These are phyloP conservation scores for Aureobasidium melanogenum DNA, from an alignment of 2,329 filamentous ascomycete species.

Conservation along the genomic window DNA sequence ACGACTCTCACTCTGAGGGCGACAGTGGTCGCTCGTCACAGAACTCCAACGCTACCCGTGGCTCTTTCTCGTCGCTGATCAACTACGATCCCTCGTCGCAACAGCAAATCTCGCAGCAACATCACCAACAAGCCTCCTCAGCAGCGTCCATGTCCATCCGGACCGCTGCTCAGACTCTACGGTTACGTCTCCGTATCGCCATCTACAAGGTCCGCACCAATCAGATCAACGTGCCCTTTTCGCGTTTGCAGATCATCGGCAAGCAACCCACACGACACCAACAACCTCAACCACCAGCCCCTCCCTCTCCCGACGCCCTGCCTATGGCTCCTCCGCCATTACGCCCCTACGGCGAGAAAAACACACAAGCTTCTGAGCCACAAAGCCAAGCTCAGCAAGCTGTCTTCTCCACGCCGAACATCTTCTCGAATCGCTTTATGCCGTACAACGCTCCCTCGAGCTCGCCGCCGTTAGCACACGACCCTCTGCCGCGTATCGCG, in stretches of 20 bases:
- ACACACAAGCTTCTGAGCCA: background rate
- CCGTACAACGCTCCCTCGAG: slow-evolving; percentile 5
- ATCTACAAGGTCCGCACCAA: slow-evolving; percentile 68
- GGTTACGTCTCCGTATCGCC: slow-evolving; percentile 60
- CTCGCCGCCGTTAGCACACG: slow-evolving; percentile 1
- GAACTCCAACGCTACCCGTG: slow-evolving; percentile 24
- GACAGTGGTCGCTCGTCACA: slow-evolving; percentile 18
- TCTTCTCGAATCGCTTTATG: slow-evolving; percentile 12
- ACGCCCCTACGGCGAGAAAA: background rate
- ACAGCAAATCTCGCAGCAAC: slow-evolving; percentile 13
- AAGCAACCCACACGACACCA: background rate
- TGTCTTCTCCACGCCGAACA: slow-evolving; percentile 7
- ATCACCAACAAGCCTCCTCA: background rate
- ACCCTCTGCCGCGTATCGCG: slow-evolving; percentile 2
- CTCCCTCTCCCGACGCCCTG: background rate
- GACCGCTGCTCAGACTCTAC: slow-evolving; percentile 53
- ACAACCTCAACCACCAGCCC: background rate
- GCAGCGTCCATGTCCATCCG: background rate
- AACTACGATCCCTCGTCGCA: slow-evolving; percentile 39
- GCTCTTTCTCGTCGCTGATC: slow-evolving; percentile 39
- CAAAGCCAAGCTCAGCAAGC: background rate
- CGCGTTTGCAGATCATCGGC: slow-evolving; percentile 37
- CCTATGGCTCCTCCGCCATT: slow-evolving; percentile 4
- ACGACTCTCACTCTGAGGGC: slow-evolving; percentile 5
- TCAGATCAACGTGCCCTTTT: slow-evolving; percentile 57